A percentile compares a stretch with the other conserved stretches of the same genome.
Conservation (phyloP, 768 basidiomycete species). For the Hirschioporus abietinus region DNA sequence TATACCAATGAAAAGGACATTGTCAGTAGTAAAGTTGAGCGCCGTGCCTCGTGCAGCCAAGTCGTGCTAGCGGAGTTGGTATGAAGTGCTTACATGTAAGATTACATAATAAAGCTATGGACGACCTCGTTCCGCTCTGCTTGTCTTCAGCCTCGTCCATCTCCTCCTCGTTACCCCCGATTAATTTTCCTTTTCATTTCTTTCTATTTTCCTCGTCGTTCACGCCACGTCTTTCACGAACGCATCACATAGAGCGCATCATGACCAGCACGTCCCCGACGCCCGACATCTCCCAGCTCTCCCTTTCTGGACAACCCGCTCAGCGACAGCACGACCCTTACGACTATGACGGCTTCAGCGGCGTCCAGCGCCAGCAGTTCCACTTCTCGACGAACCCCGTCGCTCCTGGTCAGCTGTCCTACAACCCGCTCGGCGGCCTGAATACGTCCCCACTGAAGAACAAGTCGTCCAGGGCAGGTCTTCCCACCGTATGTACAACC, state of each 20-base stretch:
- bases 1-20: neutral
- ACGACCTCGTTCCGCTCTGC: constrained; percentile 1
- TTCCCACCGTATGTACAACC: constrained; percentile 57
- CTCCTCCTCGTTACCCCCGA: constrained; percentile 1
- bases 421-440: constrained; percentile 44
- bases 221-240: constrained; percentile 1
- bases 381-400: constrained; percentile 64
- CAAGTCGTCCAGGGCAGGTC: constrained; percentile 62
- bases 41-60: neutral
- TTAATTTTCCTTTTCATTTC: constrained; percentile 1
- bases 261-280: constrained; percentile 52
- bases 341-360: constrained; percentile 66
- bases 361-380: constrained; percentile 54
- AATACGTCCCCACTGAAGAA: constrained; percentile 69
- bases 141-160: constrained; percentile 1
- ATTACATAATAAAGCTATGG: neutral
- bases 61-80: neutral
- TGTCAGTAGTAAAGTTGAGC: neutral
- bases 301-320: constrained; percentile 55
- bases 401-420: constrained; percentile 48
- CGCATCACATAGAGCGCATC: constrained; percentile 26
- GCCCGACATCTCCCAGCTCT: constrained; percentile 74
- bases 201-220: constrained; percentile 1
- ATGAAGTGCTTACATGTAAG: neutral
- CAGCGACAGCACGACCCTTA: constrained; percentile 83